These are phyloP conservation scores for Penicillium sp. DNA, from an alignment of 2,329 filamentous ascomycete genomes.

Conservation along the genomic window DNA sequence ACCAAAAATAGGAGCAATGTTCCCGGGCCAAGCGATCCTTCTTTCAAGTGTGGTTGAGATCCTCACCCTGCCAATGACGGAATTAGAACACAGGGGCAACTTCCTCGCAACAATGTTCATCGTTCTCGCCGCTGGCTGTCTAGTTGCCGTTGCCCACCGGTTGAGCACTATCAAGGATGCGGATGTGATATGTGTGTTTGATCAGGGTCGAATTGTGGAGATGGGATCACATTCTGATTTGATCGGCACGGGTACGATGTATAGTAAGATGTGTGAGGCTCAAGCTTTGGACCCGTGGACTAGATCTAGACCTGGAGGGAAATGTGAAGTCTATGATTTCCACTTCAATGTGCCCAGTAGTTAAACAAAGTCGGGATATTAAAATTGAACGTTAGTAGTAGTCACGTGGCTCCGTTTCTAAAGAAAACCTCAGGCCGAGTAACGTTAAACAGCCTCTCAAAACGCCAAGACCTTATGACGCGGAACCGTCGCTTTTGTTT, in stretches of 20 bases:
- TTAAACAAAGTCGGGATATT: no score
- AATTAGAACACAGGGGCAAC: not conserved
- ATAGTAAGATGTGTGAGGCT: not conserved
- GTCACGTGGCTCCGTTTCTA: no score
- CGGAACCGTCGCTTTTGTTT: slow-evolving; percentile 10
- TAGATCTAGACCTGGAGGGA: not conserved
- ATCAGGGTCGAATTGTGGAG: slow-evolving; percentile 75
- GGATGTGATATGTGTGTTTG: slow-evolving; percentile 91
- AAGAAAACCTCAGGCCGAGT: no score
- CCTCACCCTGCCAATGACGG: not conserved
- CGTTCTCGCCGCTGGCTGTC: not conserved
- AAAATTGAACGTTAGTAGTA: no score
- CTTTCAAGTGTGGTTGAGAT: not conserved
- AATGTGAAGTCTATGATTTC: no score
- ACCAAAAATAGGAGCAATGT: not conserved
- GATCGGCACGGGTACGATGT: not conserved
- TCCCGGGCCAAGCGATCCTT: not conserved
- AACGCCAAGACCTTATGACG: slow-evolving; percentile 5
- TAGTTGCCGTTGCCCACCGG: slow-evolving; percentile 85
- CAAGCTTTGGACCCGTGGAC: not conserved
- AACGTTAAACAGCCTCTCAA: not conserved
- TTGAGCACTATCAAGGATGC: slow-evolving; percentile 88
- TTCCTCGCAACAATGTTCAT: not conserved
- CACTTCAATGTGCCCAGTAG: no score
- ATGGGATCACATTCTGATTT: slow-evolving; percentile 69